Evolutionary conservation across 768 basidiomycete genomes (phyloP).

Genomic region (Kwoniella heveanensis): DNA sequence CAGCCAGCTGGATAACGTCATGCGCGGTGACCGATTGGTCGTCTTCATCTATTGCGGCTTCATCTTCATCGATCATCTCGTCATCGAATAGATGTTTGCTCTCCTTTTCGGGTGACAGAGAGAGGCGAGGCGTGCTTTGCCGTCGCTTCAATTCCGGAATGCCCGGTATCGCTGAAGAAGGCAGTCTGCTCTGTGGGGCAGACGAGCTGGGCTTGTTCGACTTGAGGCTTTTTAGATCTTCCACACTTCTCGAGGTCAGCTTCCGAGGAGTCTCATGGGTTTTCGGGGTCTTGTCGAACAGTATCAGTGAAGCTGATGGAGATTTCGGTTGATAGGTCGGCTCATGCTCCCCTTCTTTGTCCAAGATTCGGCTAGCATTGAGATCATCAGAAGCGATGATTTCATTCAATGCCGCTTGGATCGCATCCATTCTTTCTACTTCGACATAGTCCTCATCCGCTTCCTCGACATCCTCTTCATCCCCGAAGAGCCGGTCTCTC

Average conservation of each 20-base stretch:
- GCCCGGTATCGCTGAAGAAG: constrained; percentile 13
- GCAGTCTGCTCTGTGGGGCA: constrained; percentile 15
- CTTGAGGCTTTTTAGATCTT: constrained; percentile 27
- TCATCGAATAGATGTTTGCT: constrained; percentile 57
- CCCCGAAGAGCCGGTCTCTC: constrained; percentile 71
- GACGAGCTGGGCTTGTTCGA: constrained; percentile 1
- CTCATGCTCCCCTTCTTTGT: not conserved
- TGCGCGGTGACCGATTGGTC: constrained; percentile 24
- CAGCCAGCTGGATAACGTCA: constrained; percentile 70
- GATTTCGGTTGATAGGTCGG: constrained; percentile 10
- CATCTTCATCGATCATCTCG: constrained; percentile 57
- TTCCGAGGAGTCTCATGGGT: constrained; percentile 5
- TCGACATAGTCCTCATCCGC: constrained; percentile 64
- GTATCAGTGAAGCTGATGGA: constrained; percentile 32
- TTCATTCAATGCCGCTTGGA: constrained; percentile 91
- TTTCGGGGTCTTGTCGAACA: constrained; percentile 2
- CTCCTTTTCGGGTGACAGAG: constrained; percentile 3
- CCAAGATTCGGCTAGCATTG: constrained; percentile 6
- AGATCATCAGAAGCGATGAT: constrained; percentile 83
- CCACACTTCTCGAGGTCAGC: constrained; percentile 34
- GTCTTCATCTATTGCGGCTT: constrained; percentile 54
- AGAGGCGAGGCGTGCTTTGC: constrained; percentile 6
- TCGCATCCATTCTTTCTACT: constrained; percentile 87
- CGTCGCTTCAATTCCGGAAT: not conserved
- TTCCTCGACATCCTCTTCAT: constrained; percentile 62